Evolutionary conservation across 768 basidiomycete genomes (phyloP).

Genomic region (Coprinopsis marcescibilis): DNA sequence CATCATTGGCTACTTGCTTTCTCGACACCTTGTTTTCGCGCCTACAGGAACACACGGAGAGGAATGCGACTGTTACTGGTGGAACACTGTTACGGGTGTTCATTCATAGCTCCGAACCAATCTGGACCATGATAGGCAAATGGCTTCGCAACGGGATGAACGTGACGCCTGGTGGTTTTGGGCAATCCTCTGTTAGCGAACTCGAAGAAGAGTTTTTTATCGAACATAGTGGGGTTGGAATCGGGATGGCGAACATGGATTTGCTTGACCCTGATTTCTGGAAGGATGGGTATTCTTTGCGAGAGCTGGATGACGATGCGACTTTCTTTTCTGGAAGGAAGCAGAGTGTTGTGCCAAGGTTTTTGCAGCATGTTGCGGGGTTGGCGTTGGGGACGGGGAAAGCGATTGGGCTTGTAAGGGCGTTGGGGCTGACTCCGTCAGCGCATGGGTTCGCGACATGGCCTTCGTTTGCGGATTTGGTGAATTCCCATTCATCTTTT

Average conservation of each 20-base stretch:
- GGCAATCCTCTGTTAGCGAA: slow-evolving; percentile 26
- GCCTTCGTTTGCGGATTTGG: slow-evolving; percentile 37
- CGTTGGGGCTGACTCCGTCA: slow-evolving; percentile 37
- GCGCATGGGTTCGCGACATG: slow-evolving; percentile 26
- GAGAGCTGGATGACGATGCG: slow-evolving; percentile 26
- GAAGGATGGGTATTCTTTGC: slow-evolving; percentile 62
- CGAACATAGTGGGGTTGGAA: slow-evolving; percentile 57
- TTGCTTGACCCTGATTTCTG: slow-evolving; percentile 73
- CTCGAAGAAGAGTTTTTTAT: slow-evolving; percentile 80
- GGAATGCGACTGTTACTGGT: slow-evolving; percentile 50
- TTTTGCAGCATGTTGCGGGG: slow-evolving; percentile 55
- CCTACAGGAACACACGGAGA: slow-evolving; percentile 53
- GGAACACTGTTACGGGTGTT: slow-evolving; percentile 60
- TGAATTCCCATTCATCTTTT: slow-evolving; percentile 28
- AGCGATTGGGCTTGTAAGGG: slow-evolving; percentile 67
- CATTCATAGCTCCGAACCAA: slow-evolving; percentile 55
- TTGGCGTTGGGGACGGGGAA: slow-evolving; percentile 67
- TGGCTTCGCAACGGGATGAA: slow-evolving; percentile 78
- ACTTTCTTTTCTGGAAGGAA: slow-evolving; percentile 17
- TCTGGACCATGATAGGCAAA: slow-evolving; percentile 65
- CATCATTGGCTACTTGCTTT: slow-evolving; percentile 49
- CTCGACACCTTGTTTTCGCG: slow-evolving; percentile 58
- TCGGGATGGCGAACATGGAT: slow-evolving; percentile 42
- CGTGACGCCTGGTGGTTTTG: slow-evolving; percentile 25
- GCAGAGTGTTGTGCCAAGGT: slow-evolving; percentile 44